A percentile compares a stretch with the other conserved stretches of the same genome.
Evolutionary conservation across 148 eudicot genomes (phyloP).

Genomic region (Cornus florida): DNA sequence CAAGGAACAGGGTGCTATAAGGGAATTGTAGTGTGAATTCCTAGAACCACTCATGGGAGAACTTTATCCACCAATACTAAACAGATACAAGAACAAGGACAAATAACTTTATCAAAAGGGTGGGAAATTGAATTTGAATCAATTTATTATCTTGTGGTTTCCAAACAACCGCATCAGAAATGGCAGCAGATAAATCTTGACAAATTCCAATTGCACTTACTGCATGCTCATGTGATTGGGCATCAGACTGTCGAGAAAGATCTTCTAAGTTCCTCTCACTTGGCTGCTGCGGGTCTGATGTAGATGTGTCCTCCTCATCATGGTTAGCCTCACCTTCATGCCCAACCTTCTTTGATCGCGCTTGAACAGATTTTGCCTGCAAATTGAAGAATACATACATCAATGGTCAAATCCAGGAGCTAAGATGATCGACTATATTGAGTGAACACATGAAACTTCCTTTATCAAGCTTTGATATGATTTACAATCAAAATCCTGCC

Average conservation of each 20-base stretch:
- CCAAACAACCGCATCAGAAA: not conserved
- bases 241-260: slow-evolving; percentile 37
- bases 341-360: slow-evolving; percentile 62
- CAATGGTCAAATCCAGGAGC: not conserved
- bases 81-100: not conserved
- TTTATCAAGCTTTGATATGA: not conserved
- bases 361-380: slow-evolving; percentile 61
- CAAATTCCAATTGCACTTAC: slow-evolving; percentile 28
- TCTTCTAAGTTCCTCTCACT: slow-evolving; percentile 62
- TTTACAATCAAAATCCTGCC: not conserved
- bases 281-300: slow-evolving; percentile 42
- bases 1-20: no score
- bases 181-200: not conserved
- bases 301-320: slow-evolving; percentile 63
- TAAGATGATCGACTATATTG: not conserved
- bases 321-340: slow-evolving; percentile 53
- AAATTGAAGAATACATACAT: not conserved
- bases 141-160: not conserved
- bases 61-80: not conserved
- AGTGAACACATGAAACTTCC: not conserved
- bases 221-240: slow-evolving; percentile 48
- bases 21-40: not conserved
- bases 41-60: not conserved
- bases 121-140: not conserved
- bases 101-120: not conserved